Evolutionary conservation across 495 filamentous ascomycete genomes (phyloP).

Genomic region (Daldinia childiae): DNA sequence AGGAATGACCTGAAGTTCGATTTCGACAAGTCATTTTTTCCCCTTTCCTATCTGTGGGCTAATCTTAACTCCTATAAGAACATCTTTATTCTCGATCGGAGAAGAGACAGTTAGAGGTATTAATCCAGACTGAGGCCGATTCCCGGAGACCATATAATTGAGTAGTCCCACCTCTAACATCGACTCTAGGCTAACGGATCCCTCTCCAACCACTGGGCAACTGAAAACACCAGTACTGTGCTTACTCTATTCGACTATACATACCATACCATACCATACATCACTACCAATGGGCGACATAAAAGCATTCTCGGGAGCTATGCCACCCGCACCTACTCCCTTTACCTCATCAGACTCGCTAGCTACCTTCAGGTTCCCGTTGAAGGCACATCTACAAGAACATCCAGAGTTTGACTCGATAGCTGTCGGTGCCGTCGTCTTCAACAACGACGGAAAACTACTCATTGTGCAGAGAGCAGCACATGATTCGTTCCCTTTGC

Average conservation of each 20-base stretch:
- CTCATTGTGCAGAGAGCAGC: constrained; percentile 63
- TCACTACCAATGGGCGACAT: constrained; percentile 46
- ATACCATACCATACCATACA: not conserved
- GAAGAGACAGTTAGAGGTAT: not conserved
- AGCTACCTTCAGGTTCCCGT: constrained; percentile 39
- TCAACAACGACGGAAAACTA: constrained; percentile 46
- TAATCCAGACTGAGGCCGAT: constrained; percentile 9
- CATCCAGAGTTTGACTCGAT: constrained; percentile 38
- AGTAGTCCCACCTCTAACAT: constrained; percentile 3
- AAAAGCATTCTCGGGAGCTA: constrained; percentile 10
- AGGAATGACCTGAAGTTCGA: constrained; percentile 8
- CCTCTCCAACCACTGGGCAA: not conserved
- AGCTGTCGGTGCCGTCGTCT: constrained; percentile 52
- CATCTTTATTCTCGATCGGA: constrained; percentile 2
- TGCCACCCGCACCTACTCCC: constrained; percentile 29
- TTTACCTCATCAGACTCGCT: constrained; percentile 44
- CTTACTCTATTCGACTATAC: constrained; percentile 6
- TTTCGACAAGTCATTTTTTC: constrained; percentile 40
- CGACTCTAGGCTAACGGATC: constrained; percentile 4
- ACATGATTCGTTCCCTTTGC: constrained; percentile 58
- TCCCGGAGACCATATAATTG: constrained; percentile 17
- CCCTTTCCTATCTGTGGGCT: not conserved
- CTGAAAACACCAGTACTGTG: constrained; percentile 1
- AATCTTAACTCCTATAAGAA: no score
- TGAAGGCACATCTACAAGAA: constrained; percentile 36